These are phyloP conservation scores for Gelatoporia subvermispora DNA, from an alignment of 768 basidiomycete species.

Conservation along the genomic window DNA sequence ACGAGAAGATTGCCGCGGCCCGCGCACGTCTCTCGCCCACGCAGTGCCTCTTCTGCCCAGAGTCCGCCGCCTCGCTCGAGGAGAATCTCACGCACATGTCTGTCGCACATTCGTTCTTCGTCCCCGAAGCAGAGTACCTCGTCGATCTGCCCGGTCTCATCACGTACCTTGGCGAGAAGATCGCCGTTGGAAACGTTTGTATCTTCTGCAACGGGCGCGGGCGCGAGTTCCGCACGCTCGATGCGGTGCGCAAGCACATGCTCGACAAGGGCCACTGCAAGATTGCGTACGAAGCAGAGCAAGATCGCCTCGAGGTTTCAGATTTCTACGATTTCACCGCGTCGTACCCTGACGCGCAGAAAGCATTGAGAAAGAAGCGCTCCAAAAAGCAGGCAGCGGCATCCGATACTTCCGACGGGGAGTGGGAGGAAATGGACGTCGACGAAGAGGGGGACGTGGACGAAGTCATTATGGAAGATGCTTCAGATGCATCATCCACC, in stretches of 20 bases:
- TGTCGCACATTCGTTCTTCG: constrained; percentile 83
- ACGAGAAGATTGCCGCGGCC: constrained; percentile 70
- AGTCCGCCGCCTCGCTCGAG: constrained; percentile 44
- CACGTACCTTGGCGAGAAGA: constrained; percentile 85
- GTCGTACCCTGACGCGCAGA: constrained; percentile 62
- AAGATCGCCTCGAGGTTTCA: constrained; percentile 79
- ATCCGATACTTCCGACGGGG: constrained; percentile 15
- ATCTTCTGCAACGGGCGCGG: constrained; percentile 84
- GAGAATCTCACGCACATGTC: constrained; percentile 88
- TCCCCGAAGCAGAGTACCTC: constrained; percentile 91
- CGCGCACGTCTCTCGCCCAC: constrained; percentile 54
- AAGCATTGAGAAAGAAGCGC: constrained; percentile 8
- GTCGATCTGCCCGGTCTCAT: constrained; percentile 80
- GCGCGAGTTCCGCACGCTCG: constrained; percentile 75
- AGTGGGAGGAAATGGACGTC: constrained; percentile 29
- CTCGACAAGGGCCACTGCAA: constrained; percentile 94
- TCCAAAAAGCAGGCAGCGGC: constrained; percentile 4
- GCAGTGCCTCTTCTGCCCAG: constrained; percentile 84
- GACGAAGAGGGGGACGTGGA: constrained; percentile 23
- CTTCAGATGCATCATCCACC: constrained; percentile 3
- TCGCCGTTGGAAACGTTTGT: constrained; percentile 90
- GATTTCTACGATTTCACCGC: constrained; percentile 90
- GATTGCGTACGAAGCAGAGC: constrained; percentile 80
- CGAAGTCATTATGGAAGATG: constrained; percentile 31
- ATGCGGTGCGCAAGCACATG: constrained; percentile 95